Percentiles rank a stretch among this genome's conserved stretches.
These are phyloP conservation scores for Triticum urartu DNA, from an alignment of 176 grass and related monocot species.

Conservation along the genomic window DNA sequence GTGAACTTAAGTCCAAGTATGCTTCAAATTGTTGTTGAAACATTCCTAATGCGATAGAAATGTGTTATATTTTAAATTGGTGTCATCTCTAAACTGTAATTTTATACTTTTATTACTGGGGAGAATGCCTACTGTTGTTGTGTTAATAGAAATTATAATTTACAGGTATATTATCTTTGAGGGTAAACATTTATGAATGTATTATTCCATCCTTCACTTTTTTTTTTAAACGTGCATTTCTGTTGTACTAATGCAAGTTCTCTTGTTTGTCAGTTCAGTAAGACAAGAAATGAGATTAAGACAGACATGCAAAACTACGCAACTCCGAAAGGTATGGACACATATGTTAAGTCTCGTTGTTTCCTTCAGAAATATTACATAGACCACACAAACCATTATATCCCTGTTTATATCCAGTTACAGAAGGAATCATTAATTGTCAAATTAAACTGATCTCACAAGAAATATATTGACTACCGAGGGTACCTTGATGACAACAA, in stretches of 20 bases:
- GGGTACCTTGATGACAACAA: no score
- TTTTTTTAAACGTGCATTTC: background rate
- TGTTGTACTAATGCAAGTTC: background rate
- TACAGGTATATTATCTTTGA: no score
- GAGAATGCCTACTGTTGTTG: background rate
- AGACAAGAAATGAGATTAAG: background rate
- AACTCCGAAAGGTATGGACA: background rate
- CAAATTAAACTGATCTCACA: no score
- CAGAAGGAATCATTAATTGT: no score
- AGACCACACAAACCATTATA: no score
- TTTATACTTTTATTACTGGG: background rate
- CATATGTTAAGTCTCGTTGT: background rate
- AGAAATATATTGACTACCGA: no score
- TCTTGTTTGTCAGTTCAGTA: background rate
- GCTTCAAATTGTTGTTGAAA: background rate
- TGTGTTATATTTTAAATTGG: background rate
- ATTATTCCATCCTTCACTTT: background rate
- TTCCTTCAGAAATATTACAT: background rate
- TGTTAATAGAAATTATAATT: background rate
- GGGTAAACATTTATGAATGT: no score
- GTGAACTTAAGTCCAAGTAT: background rate
- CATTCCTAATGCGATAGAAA: background rate
- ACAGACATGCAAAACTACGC: background rate
- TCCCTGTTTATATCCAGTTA: no score
- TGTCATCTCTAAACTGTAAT: background rate